These are phyloP conservation scores for Nyssa sinensis DNA, from an alignment of 148 eudicot species.

Conservation along the genomic window DNA sequence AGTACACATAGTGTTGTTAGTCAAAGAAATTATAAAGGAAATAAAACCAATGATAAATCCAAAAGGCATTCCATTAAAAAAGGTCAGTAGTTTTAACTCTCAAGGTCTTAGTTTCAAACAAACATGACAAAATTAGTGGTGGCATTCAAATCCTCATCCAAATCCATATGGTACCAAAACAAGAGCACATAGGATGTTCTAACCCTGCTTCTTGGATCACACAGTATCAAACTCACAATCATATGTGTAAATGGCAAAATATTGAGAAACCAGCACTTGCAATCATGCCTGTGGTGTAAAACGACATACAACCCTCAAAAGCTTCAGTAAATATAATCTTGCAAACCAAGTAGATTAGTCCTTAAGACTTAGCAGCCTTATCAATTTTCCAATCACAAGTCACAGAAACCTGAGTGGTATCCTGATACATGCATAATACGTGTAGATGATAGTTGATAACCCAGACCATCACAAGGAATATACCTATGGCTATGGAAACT, in stretches of 20 bases:
- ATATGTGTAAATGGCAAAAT: not conserved
- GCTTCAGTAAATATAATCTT: no score
- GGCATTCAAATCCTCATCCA: not conserved
- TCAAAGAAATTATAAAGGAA: not conserved
- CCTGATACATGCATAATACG: not conserved
- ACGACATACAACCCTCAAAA: no score
- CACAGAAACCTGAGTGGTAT: not conserved
- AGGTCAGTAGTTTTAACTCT: not conserved
- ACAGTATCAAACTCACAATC: not conserved
- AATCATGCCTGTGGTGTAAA: not conserved
- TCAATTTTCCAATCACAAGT: not conserved
- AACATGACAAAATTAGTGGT: not conserved
- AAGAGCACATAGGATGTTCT: not conserved
- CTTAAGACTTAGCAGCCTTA: not conserved
- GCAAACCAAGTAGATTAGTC: not conserved
- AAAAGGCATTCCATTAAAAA: not conserved
- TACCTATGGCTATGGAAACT: no score
- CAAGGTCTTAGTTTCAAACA: conserved; percentile 1
- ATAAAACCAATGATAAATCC: not conserved
- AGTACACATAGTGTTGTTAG: no score
- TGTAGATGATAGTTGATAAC: not conserved
- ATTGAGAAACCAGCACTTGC: not conserved
- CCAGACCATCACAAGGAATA: no score
- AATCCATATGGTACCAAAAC: not conserved
- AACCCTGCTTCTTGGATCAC: not conserved